phyloP scores from a whole-genome alignment of 164 flowering plant species.

The Dillenia turbinata region DNA sequence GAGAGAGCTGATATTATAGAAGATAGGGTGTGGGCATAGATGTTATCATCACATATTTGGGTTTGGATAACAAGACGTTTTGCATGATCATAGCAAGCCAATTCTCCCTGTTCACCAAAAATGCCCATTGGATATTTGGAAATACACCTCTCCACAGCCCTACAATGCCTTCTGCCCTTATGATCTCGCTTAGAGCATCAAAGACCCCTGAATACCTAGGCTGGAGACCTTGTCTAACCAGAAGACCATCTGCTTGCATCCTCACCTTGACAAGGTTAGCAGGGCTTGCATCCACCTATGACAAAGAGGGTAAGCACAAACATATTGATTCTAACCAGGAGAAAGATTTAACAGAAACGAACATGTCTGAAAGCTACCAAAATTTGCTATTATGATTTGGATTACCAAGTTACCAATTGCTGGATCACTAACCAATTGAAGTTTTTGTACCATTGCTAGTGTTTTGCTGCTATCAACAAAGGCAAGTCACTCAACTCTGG shows the following conservation, averaged over 20 bases:
- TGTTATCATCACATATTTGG: constrained; percentile 53
- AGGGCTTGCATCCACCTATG: constrained; percentile 87
- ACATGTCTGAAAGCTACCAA: no score
- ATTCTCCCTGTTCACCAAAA: constrained; percentile 91
- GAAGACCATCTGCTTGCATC: constrained; percentile 82
- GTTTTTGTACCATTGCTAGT: no score
- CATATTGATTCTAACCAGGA: no score
- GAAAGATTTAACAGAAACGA: no score
- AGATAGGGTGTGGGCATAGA: constrained; percentile 76
- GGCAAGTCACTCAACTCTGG: no score
- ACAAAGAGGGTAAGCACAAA: constrained; percentile 4
- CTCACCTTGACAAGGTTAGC: constrained; percentile 94
- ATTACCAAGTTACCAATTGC: no score
- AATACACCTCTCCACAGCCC: constrained; percentile 93
- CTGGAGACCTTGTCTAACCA: constrained; percentile 51
- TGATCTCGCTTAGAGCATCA: constrained; percentile 63
- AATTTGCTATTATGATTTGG: no score
- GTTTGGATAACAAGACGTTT: constrained; percentile 53
- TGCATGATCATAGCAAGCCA: constrained; percentile 92
- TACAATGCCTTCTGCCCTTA: constrained; percentile 47
- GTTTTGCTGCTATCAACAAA: no score
- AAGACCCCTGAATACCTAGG: constrained; percentile 66
- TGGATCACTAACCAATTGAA: no score
- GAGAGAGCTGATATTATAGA: constrained; percentile 85
- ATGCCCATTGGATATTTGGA: constrained; percentile 84